Base-by-base conservation (phyloP, 2,329 filamentous ascomycete species). In the Didymella pinodella region DNA sequence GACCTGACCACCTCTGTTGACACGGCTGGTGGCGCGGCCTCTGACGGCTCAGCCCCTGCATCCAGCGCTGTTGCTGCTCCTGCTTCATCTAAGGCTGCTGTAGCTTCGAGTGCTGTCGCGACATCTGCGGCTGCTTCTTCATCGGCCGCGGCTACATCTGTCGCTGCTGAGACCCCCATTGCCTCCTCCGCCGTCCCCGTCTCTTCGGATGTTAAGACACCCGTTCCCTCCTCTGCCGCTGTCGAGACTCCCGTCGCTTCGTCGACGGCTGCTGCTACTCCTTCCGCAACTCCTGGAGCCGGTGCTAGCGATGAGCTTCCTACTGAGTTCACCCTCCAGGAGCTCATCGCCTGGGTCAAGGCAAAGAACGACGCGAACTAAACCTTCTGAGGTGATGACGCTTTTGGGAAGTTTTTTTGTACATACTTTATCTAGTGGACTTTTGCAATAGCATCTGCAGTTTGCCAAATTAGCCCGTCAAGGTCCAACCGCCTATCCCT, bases 1-100 rank as follows among this genome's bases (percentile, higher is more conserved):
- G 72, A 78, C 29, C 58, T 77, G 41, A 76, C 74, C 2, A 77
- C 74, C 5, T 61, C 65, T 8, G 66, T 75, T 5, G 61, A 58
- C 34, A 68, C 65, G 45, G 54, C 63, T 41, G 65, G 62, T 22
- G 61, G 59, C 36, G 49, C 63, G 14, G 54, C 54, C 26, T 51
- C 48, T 40, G 55, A 32, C 4, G 54, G 56, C 34, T 51, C 54
- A 28, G 61, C 60, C 32, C 43, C 54, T 10, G 53, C 58, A 32
- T 57, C 65, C 1, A 52, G 43, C 32, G 58, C 51, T 54, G 44
- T 53, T 25, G 58, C 51, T 59, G 40, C 55, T 10, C 57, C 46
- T 10, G 56, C 56, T 29, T 53, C 63, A 3, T 59, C 61, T 20
- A 53, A 59, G 44, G 54, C 57, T 16, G 48, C 48, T 18, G 49